These are phyloP conservation scores for Cyclanthera cordifolia DNA, from an alignment of 306 rosid species.

Conservation along the genomic window DNA sequence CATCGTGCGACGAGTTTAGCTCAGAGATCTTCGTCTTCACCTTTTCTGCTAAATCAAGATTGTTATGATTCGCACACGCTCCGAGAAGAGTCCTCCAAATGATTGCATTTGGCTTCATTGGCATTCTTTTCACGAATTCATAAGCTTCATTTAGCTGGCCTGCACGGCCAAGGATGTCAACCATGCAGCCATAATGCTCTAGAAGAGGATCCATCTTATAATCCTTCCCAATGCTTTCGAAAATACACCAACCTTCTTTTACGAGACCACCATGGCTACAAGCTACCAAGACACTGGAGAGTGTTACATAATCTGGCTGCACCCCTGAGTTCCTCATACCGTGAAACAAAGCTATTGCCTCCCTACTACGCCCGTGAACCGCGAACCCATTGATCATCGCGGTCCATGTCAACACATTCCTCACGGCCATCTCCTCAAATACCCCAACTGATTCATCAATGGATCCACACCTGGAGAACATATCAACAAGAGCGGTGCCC, in stretches of 20 bases:
- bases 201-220: conserved; percentile 29
- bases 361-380: conserved; percentile 37
- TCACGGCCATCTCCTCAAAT: conserved; percentile 36
- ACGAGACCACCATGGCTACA: conserved; percentile 55
- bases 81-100: conserved; percentile 61
- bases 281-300: conserved; percentile 41
- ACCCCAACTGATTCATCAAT: conserved; percentile 36
- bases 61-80: conserved; percentile 45
- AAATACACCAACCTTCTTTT: conserved; percentile 37
- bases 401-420: conserved; percentile 46
- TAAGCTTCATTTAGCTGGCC: conserved; percentile 43
- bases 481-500: conserved; percentile 47
- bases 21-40: conserved; percentile 30
- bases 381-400: conserved; percentile 39
- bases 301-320: conserved; percentile 29
- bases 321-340: conserved; percentile 34
- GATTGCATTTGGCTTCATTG: conserved; percentile 34
- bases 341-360: conserved; percentile 33
- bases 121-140: conserved; percentile 40
- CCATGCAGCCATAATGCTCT: conserved; percentile 63
- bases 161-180: conserved; percentile 50
- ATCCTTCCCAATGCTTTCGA: conserved; percentile 25
- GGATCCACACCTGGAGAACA: conserved; percentile 52
- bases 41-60: conserved; percentile 39
- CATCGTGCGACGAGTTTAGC: conserved; percentile 40